phyloP scores from a whole-genome alignment of 257 asterid species.

The Solanum appendiculatum region DNA sequence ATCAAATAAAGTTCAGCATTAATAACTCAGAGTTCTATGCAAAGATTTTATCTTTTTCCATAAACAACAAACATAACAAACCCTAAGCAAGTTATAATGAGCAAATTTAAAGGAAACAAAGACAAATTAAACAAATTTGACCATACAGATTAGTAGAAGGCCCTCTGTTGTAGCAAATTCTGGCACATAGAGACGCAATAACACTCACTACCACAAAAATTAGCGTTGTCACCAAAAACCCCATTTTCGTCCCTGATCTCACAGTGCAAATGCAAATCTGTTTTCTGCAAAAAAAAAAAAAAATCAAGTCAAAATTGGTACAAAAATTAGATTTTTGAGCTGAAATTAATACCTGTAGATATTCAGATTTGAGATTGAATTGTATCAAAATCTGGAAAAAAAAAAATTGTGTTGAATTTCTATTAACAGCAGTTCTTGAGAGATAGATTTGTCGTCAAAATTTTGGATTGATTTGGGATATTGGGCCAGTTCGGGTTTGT shows the following conservation, averaged over 20 bases:
- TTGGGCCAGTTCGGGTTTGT: background rate
- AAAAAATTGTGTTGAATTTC: background rate
- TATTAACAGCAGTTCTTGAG: background rate
- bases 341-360: background rate
- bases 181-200: constrained; percentile 54
- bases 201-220: constrained; percentile 65
- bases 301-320: background rate
- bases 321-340: background rate
- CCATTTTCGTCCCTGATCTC: constrained; percentile 22
- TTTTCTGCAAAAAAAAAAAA: background rate
- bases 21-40: background rate
- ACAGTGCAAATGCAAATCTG: background rate
- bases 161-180: constrained; percentile 89
- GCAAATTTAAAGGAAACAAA: background rate
- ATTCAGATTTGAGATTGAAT: background rate
- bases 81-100: background rate
- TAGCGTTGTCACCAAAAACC: constrained; percentile 71
- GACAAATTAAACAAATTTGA: background rate
- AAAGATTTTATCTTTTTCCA: background rate
- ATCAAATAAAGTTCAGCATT: background rate
- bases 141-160: constrained; percentile 88
- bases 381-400: background rate
- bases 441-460: background rate
- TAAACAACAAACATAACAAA: background rate
- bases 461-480: background rate